Conservation (phyloP, 2,329 filamentous ascomycete genomes). For the Apiospora hydei region DNA sequence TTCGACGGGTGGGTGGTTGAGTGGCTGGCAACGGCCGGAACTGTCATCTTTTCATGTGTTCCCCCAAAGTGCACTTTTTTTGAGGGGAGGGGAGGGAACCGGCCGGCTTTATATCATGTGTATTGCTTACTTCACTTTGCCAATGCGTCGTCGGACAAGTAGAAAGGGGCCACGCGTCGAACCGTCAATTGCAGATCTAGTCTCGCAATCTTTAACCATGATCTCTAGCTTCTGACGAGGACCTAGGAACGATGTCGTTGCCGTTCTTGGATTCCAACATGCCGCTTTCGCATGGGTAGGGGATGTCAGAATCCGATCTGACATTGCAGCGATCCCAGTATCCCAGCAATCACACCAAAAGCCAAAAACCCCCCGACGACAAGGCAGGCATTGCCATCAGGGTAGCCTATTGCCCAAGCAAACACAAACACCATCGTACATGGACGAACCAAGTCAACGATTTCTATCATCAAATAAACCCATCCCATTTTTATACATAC, state of each 20-base stretch:
- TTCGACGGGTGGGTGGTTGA: not conserved
- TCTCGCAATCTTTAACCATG: not conserved
- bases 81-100: not conserved
- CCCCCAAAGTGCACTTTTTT: constrained; percentile 20
- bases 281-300: not conserved
- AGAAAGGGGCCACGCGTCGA: not conserved
- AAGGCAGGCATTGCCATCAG: not conserved
- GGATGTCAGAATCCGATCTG: not conserved
- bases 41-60: not conserved
- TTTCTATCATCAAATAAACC: not conserved
- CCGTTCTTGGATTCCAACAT: not conserved
- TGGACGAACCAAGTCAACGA: not conserved
- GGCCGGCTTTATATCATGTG: not conserved
- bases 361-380: not conserved
- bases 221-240: not conserved
- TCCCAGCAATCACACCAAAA: not conserved
- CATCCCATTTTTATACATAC: not conserved
- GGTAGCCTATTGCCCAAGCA: not conserved
- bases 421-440: not conserved
- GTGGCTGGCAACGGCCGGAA: not conserved
- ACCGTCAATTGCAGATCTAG: not conserved
- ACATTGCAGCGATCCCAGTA: not conserved
- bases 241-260: not conserved
- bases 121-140: not conserved
- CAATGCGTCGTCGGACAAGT: not conserved